phyloP scores from a whole-genome alignment of 2,329 filamentous ascomycete genomes.

The Clarireedia sp. region DNA sequence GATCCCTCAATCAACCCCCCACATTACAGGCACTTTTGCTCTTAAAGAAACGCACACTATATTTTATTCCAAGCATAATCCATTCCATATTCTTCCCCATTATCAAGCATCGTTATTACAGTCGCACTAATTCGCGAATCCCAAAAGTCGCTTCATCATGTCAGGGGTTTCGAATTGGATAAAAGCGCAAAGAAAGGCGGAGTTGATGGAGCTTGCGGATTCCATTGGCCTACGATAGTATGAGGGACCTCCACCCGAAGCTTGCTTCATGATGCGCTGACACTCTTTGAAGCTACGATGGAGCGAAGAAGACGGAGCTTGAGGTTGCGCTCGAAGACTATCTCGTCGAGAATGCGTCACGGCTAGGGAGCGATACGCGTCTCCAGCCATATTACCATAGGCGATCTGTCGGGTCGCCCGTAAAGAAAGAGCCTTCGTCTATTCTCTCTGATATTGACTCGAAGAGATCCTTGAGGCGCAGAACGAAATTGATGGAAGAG shows the following conservation, averaged over 20 bases:
- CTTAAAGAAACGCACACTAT: constrained; percentile 3
- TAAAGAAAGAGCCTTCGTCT: constrained; percentile 47
- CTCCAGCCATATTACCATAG: constrained; percentile 70
- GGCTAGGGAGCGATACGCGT: constrained; percentile 53
- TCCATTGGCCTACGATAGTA: constrained; percentile 66
- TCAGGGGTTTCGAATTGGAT: constrained; percentile 63
- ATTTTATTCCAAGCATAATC: constrained; percentile 1
- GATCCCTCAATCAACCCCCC: constrained; percentile 4
- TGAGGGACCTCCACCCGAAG: constrained; percentile 30
- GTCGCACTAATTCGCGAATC: not conserved
- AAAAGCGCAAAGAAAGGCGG: constrained; percentile 72
- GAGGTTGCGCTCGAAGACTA: constrained; percentile 66
- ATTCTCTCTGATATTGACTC: constrained; percentile 30
- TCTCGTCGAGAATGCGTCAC: constrained; percentile 59
- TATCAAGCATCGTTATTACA: not conserved
- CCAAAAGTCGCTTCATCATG: constrained; percentile 39
- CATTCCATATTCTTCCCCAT: not conserved
- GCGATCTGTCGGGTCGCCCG: constrained; percentile 54
- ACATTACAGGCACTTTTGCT: not conserved
- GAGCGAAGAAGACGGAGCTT: constrained; percentile 70
- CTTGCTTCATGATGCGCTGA: constrained; percentile 10
- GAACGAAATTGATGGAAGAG: constrained; percentile 36
- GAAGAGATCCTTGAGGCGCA: constrained; percentile 39
- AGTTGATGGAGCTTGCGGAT: constrained; percentile 68
- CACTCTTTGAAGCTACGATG: constrained; percentile 49